These are phyloP conservation scores for Corinectria fuckeliana DNA, from an alignment of 2,329 filamentous ascomycete species.

Conservation along the genomic window DNA sequence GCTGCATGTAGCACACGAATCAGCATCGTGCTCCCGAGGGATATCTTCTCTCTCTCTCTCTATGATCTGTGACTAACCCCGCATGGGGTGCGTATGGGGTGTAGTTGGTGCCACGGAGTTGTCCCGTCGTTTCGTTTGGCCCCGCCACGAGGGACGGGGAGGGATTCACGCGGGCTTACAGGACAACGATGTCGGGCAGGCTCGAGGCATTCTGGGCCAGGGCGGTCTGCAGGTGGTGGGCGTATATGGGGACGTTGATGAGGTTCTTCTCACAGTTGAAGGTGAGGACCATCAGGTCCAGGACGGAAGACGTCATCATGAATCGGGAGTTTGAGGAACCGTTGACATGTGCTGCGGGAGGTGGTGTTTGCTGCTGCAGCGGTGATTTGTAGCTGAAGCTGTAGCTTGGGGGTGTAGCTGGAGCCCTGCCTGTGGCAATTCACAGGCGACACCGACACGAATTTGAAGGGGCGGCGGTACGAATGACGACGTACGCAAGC, in stretches of 20 bases:
- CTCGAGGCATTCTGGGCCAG: conserved; percentile 57
- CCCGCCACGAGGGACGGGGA: conserved; percentile 15
- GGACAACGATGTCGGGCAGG: conserved; percentile 62
- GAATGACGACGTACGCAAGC: conserved; percentile 6
- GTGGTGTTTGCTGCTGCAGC: background rate
- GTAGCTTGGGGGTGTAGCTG: conserved; percentile 12
- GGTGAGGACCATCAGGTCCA: conserved; percentile 80
- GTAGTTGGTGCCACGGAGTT: background rate
- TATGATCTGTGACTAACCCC: background rate
- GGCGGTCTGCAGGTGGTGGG: conserved; percentile 69
- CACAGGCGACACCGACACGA: conserved; percentile 1
- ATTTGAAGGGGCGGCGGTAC: too few relatives aligned
- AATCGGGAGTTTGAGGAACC: conserved; percentile 7
- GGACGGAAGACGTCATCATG: conserved; percentile 52
- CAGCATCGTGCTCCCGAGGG: conserved; percentile 26
- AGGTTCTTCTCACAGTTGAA: conserved; percentile 85
- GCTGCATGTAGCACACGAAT: conserved; percentile 46
- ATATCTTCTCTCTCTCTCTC: conserved; percentile 16
- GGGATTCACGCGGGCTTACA: conserved; percentile 55
- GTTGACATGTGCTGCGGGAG: conserved; percentile 5
- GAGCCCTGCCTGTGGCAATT: conserved; percentile 12
- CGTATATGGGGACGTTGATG: conserved; percentile 74
- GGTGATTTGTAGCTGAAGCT: background rate
- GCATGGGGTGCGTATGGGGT: background rate
- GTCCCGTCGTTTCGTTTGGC: conserved; percentile 1